A percentile compares a stretch with the other conserved stretches of the same genome.
phyloP scores from a whole-genome alignment of 805 yeast genomes.

The Cephaloascus albidus region DNA sequence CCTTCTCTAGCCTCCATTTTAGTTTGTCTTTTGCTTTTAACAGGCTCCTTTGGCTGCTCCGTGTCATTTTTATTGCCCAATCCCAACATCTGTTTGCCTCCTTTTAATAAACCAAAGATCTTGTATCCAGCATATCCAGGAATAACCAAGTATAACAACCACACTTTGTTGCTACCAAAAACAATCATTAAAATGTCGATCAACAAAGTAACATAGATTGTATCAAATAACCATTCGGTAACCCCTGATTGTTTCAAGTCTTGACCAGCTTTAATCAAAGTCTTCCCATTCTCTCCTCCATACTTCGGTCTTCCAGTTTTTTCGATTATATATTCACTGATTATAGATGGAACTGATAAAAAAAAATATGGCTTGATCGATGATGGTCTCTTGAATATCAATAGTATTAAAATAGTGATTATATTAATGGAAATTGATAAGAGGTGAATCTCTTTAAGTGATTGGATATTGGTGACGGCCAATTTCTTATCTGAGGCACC shows the following conservation, averaged over 20 bases:
- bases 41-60: background rate
- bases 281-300: conserved; percentile 23
- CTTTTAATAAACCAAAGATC: conserved; percentile 25
- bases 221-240: conserved; percentile 65
- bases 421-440: conserved; percentile 26
- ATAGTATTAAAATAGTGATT: conserved; percentile 25
- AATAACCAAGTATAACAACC: conserved; percentile 43
- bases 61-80: conserved; percentile 1
- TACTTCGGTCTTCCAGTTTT: conserved; percentile 52
- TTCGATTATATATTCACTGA: conserved; percentile 45
- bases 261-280: conserved; percentile 44
- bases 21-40: conserved; percentile 1
- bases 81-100: conserved; percentile 11
- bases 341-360: conserved; percentile 26
- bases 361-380: conserved; percentile 27
- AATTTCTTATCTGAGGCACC: conserved; percentile 48
- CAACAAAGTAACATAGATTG: conserved; percentile 55
- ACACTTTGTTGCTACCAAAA: conserved; percentile 49
- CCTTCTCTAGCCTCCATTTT: conserved; percentile 1
- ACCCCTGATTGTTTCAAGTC: conserved; percentile 56
- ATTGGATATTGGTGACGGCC: conserved; percentile 28
- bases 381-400: conserved; percentile 33
- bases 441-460: conserved; percentile 27
- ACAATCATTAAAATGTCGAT: conserved; percentile 44
- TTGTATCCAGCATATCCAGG: conserved; percentile 47